These are phyloP conservation scores for Alternaria rosae DNA, from an alignment of 2,329 filamentous ascomycete genomes.

Conservation along the genomic window DNA sequence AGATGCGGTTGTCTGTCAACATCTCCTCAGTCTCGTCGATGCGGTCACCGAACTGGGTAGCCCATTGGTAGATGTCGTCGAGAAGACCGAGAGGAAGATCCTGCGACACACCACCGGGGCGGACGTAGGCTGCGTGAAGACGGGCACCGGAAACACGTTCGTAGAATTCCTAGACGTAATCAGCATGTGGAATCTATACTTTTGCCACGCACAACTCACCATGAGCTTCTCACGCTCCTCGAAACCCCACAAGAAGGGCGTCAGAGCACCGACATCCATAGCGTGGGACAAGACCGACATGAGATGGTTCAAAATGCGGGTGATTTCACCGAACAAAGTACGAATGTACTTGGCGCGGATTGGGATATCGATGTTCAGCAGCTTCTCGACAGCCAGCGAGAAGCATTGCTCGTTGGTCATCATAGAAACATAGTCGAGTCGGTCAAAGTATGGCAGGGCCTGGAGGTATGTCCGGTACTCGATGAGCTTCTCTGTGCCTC, in stretches of 20 bases:
- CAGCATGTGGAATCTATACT: constrained; percentile 7
- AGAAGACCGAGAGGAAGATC: constrained; percentile 92
- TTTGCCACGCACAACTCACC: constrained; percentile 62
- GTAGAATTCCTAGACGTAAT: constrained; percentile 84
- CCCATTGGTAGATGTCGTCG: constrained; percentile 99
- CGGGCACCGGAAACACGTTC: constrained; percentile 98
- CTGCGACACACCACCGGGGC: constrained; percentile 94
- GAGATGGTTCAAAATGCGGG: constrained; percentile 91
- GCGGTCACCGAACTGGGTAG: constrained; percentile 96
- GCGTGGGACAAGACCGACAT: constrained; percentile 98
- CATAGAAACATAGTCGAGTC: constrained; percentile 99
- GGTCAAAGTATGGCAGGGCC: constrained; percentile 97
- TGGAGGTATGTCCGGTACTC: constrained; percentile 99
- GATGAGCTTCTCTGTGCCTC: constrained; percentile 98
- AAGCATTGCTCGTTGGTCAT: constrained; percentile 99
- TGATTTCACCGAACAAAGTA: constrained; percentile 94
- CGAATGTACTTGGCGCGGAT: constrained; percentile 96
- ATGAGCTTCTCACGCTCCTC: constrained; percentile 99
- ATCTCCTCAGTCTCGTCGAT: constrained; percentile 99
- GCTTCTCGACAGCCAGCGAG: constrained; percentile 93
- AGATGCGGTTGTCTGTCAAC: constrained; percentile 98
- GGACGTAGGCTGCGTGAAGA: constrained; percentile 95
- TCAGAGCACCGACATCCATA: constrained; percentile 98
- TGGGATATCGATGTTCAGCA: constrained; percentile 95
- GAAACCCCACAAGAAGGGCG: constrained; percentile 98